Conservation (phyloP, 192 early-diverging fungal species). For the Umbelopsis sp. region DNA sequence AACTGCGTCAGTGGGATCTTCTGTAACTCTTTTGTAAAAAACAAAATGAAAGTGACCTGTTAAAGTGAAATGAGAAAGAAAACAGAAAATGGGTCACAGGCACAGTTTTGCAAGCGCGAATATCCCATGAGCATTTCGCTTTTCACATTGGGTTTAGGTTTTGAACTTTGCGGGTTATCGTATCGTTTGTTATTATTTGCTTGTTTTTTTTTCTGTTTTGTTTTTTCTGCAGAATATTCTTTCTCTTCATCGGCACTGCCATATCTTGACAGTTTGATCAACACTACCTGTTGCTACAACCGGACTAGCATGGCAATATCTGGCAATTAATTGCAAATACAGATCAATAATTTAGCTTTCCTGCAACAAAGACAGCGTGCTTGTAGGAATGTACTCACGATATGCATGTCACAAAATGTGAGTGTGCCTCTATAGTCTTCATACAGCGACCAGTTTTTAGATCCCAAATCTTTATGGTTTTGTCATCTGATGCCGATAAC, state of each 20-base stretch:
- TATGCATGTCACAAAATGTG: constrained; percentile 89
- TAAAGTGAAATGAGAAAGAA: constrained; percentile 14
- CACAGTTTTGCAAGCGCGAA: constrained; percentile 5
- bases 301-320: constrained; percentile 56
- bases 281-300: constrained; percentile 87
- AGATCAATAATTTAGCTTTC: neutral
- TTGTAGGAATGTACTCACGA: constrained; percentile 45
- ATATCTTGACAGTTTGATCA: constrained; percentile 76
- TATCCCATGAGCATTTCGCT: neutral
- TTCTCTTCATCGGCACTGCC: constrained; percentile 63
- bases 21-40: neutral
- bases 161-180: too few species aligned
- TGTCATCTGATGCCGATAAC: constrained; percentile 87
- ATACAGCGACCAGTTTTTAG: constrained; percentile 77
- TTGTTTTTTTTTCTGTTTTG: neutral
- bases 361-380: too few species aligned
- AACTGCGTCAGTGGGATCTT: neutral
- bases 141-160: neutral
- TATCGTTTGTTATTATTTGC: neutral
- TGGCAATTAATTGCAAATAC: neutral
- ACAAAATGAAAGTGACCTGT: neutral
- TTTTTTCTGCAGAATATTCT: neutral
- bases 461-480: constrained; percentile 90
- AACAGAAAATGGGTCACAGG: constrained; percentile 1
- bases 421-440: constrained; percentile 82